phyloP scores from a whole-genome alignment of 768 basidiomycete genomes.

The Lactarius evosmus region DNA sequence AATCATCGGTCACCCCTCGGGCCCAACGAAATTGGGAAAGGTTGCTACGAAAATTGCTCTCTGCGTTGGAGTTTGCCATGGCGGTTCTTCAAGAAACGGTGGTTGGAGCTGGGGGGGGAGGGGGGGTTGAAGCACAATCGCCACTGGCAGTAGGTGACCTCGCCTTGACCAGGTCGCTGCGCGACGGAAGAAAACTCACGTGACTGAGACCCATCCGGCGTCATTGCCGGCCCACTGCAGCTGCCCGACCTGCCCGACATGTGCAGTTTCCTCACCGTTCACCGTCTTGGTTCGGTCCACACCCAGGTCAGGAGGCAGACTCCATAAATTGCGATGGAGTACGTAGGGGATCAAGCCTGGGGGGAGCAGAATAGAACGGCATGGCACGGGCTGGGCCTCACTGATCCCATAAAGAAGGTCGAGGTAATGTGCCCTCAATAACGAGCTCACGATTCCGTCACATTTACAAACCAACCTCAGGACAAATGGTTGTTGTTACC shows the following conservation, averaged over 20 bases:
- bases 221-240: too few species aligned
- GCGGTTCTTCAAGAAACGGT: neutral
- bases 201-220: too few species aligned
- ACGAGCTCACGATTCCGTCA: neutral
- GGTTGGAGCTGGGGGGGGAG: neutral
- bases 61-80: conserved; percentile 32
- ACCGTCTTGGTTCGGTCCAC: neutral
- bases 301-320: neutral
- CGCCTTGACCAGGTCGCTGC: too few species aligned
- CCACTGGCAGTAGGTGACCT: too few species aligned
- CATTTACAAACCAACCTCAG: conserved; percentile 39
- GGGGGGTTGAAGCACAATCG: neutral
- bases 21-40: conserved; percentile 90
- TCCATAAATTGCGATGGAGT: conserved; percentile 4
- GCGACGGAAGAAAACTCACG: neutral
- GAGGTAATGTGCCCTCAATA: conserved; percentile 55
- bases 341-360: conserved; percentile 51
- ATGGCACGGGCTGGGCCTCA: conserved; percentile 77
- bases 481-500: conserved; percentile 99
- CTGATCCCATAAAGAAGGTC: conserved; percentile 86
- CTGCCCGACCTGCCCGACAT: too few species aligned
- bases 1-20: conserved; percentile 65
- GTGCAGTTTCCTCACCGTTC: neutral
- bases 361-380: conserved; percentile 50
- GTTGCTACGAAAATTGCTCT: conserved; percentile 69